Base-by-base conservation (phyloP, 257 asterid genomes). In the Anisodus tanguticus region DNA sequence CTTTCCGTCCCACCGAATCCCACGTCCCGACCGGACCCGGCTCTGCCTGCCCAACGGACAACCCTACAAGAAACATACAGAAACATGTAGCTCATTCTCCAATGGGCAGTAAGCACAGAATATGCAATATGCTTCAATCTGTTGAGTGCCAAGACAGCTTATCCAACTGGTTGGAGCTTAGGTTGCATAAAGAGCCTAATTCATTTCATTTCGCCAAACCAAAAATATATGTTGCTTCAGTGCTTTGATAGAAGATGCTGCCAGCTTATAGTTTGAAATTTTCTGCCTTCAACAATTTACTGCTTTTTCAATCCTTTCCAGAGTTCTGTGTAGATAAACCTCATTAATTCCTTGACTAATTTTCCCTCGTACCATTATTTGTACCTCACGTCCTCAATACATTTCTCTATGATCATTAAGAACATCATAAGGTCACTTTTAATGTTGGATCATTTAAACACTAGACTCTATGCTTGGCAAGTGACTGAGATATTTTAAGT, bases 281-380 rank as follows among this genome's bases (percentile, higher is more conserved):
- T 69, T 57, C 63, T 57, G 63, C 63, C n/a, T 57, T 69, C 53
- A 69, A 69, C 78, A 35, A 41, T 4, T 69, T 69, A 41, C 54
- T 69, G 41, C 31, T 57, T 70, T 68, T 41, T 70, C 79, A 41
- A 55, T 41, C 53, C 8, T 67, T 67, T 67, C 47, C n/a, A 15
- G 19, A 57, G 62, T 57, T 57, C 8, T 16, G 62, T 8, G 62
- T 57, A 57, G 62, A 19, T 57, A 31, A n/a, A 66, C 41, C 71
- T 31, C 71, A 31, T 6, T 66, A 26, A 66, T n/a, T 31, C 41
- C 72, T 43, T 70, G 53, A 15, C 16, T 70, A 7, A 31, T 41
- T 70, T 63, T 1, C 35, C 78, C 15, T 41, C 55, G 15, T 26
- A 70, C 4, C 0, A 8, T 17, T 70, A 70, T 70, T 70, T 70